Evolutionary conservation across 2,329 filamentous ascomycete genomes (phyloP).

Genomic region (Claviceps digitariae): DNA sequence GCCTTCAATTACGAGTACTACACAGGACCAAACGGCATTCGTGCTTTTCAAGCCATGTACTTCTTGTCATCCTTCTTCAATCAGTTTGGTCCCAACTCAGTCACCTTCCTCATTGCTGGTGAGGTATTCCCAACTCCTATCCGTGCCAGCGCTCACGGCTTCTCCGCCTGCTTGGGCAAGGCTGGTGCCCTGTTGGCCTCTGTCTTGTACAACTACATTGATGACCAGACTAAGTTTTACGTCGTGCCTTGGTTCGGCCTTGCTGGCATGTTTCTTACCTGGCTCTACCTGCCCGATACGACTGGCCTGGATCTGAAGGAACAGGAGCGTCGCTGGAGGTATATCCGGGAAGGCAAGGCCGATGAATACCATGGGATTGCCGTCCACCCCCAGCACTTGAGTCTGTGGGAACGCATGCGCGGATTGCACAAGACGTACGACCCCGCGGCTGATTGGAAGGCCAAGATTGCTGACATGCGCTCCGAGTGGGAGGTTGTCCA

Average conservation of each 20-base stretch:
- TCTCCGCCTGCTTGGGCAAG: slow-evolving; percentile 87
- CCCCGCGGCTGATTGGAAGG: slow-evolving; percentile 66
- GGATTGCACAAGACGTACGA: slow-evolving; percentile 75
- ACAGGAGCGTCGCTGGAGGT: slow-evolving; percentile 87
- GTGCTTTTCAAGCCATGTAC: slow-evolving; percentile 96
- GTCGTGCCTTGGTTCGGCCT: slow-evolving; percentile 95
- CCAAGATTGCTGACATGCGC: slow-evolving; percentile 73
- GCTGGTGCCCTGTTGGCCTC: slow-evolving; percentile 75
- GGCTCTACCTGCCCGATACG: slow-evolving; percentile 85
- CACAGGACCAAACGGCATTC: slow-evolving; percentile 55
- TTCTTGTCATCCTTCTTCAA: slow-evolving; percentile 98
- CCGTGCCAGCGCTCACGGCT: slow-evolving; percentile 84
- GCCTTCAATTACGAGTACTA: slow-evolving; percentile 84
- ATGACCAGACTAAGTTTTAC: slow-evolving; percentile 71
- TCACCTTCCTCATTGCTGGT: slow-evolving; percentile 90
- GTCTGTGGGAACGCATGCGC: slow-evolving; percentile 70
- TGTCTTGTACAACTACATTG: slow-evolving; percentile 91
- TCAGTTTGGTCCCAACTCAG: slow-evolving; percentile 92
- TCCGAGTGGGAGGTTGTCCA: slow-evolving; percentile 45
- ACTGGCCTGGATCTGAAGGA: slow-evolving; percentile 94
- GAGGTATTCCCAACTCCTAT: slow-evolving; percentile 95
- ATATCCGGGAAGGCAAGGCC: slow-evolving; percentile 64
- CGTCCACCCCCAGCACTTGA: slow-evolving; percentile 78
- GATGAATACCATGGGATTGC: slow-evolving; percentile 86
- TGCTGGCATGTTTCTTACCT: slow-evolving; percentile 69